Evolutionary conservation across 345 rosid genomes (phyloP).

Genomic region (Gossypium longicalyx): DNA sequence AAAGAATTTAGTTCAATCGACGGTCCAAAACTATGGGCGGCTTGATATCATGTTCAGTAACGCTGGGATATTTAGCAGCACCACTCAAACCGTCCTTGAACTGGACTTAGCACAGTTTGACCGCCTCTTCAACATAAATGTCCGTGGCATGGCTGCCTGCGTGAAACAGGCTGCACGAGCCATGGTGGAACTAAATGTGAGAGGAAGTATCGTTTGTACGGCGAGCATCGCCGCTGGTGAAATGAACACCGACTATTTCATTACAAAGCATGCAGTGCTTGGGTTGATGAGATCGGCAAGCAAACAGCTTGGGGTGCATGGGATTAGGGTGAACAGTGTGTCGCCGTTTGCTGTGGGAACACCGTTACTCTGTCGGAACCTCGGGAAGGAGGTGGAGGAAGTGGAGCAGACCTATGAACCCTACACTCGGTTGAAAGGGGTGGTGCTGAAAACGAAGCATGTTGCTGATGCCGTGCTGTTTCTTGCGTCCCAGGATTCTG

Average conservation of each 20-base stretch:
- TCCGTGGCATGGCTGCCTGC: slow-evolving; percentile 11
- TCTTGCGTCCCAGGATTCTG: neutral
- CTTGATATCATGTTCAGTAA: slow-evolving; percentile 19
- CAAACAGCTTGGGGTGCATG: slow-evolving; percentile 7
- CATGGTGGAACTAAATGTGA: slow-evolving; percentile 6
- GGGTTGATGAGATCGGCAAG: slow-evolving; percentile 11
- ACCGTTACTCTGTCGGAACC: neutral
- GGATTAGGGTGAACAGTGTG: slow-evolving; percentile 13
- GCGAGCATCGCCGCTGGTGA: neutral
- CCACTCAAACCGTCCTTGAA: slow-evolving; percentile 3
- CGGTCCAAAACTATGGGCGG: slow-evolving; percentile 3
- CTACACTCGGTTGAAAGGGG: neutral
- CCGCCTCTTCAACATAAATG: neutral
- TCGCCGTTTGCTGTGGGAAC: slow-evolving; percentile 4
- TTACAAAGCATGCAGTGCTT: slow-evolving; percentile 13
- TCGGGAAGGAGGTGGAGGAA: neutral
- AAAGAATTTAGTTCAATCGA: neutral
- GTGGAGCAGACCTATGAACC: neutral
- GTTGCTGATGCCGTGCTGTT: slow-evolving; percentile 14
- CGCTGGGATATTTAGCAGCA: neutral
- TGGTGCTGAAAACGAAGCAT: neutral
- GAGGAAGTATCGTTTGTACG: slow-evolving; percentile 14
- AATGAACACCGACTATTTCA: neutral
- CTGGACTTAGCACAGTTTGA: slow-evolving; percentile 1
- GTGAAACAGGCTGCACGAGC: slow-evolving; percentile 12